Percentiles rank a stretch among this genome's conserved stretches.
phyloP scores from a whole-genome alignment of 257 asterid species.

The Primulina eburnea region DNA sequence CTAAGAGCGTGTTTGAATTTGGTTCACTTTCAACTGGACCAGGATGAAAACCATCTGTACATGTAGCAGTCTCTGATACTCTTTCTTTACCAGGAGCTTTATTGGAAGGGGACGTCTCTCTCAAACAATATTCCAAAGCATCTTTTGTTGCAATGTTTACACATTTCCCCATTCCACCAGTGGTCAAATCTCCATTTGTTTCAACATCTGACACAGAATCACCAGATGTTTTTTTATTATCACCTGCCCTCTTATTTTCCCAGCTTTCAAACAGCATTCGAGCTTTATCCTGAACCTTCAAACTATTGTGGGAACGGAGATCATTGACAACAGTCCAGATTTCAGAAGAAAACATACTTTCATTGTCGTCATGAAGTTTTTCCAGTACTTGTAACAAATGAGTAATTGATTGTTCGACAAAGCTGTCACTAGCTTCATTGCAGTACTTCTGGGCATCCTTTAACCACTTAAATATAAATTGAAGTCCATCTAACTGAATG shows the following conservation, averaged over 20 bases:
- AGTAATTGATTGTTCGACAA: constrained; percentile 46
- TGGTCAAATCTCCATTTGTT: constrained; percentile 26
- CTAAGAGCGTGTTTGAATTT: constrained; percentile 16
- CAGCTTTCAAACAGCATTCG: constrained; percentile 45
- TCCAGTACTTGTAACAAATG: constrained; percentile 54
- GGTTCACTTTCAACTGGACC: constrained; percentile 25
- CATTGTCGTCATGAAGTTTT: constrained; percentile 41
- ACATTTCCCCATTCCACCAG: constrained; percentile 27
- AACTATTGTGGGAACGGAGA: constrained; percentile 48
- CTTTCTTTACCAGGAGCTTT: constrained; percentile 30
- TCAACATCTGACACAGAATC: constrained; percentile 26
- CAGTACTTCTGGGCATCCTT: constrained; percentile 50
- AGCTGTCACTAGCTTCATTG: constrained; percentile 34
- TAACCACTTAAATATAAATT: constrained; percentile 48
- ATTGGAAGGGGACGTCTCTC: constrained; percentile 22
- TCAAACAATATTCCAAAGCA: constrained; percentile 29
- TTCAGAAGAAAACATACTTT: constrained; percentile 44
- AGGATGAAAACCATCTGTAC: constrained; percentile 30
- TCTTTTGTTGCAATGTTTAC: constrained; percentile 22
- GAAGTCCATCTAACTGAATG: constrained; percentile 59
- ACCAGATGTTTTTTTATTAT: not conserved
- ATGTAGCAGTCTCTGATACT: constrained; percentile 32
- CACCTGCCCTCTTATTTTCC: constrained; percentile 33
- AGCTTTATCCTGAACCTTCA: constrained; percentile 51
- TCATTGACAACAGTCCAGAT: constrained; percentile 45